Evolutionary conservation across 2,329 filamentous ascomycete genomes (phyloP), one percentile per base, ranked within the genome.

Genomic region (Alternaria angustiovoidea): DNA sequence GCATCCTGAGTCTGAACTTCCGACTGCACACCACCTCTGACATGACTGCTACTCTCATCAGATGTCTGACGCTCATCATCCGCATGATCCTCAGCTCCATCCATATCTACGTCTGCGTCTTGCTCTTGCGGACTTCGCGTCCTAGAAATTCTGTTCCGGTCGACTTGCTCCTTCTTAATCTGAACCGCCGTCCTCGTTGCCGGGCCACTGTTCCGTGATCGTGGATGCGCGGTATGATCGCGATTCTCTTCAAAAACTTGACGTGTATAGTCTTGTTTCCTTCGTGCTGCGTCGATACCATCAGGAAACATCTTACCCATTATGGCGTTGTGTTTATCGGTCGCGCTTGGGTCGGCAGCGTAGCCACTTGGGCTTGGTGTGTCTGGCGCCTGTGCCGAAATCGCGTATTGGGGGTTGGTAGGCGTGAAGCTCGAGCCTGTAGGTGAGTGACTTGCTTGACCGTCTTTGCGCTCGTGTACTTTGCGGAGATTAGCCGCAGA

Each of bases 401-500:
- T 41, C 4, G 65, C 54, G 30, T 65, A 54, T 5, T 66, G 68
- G 2, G 66, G 52, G 39, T 63, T 70, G 12, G 62, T 66, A 7
- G 76, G 74, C 1, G 75, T 76, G 46, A 62, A 69, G 39, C 20
- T 42, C 39, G 39, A 42, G 7, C 61, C 57, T 9, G 67, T 65
- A 5, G 71, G 71, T 12, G 62, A 62, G 12, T 63, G 66, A 28
- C 67, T 68, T 41, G 68, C 61, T 26, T 77, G 74, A 14, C 64
- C 65, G 41, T 84, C 82, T 55, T 83, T 84, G 58, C 81, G 79
- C 24, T 82, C 81, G 65, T 84, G 82, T 4, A 84, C 82, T 63
- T 84, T 84, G 39, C 82, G 78, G 14, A 84, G 68, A 59, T 84
- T 84, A 48, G 82, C 82, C n/a, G 82, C 82, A 12, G 81, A 83